These are phyloP conservation scores for Dacryopinax spathularia DNA, from an alignment of 768 basidiomycete species.

Conservation along the genomic window DNA sequence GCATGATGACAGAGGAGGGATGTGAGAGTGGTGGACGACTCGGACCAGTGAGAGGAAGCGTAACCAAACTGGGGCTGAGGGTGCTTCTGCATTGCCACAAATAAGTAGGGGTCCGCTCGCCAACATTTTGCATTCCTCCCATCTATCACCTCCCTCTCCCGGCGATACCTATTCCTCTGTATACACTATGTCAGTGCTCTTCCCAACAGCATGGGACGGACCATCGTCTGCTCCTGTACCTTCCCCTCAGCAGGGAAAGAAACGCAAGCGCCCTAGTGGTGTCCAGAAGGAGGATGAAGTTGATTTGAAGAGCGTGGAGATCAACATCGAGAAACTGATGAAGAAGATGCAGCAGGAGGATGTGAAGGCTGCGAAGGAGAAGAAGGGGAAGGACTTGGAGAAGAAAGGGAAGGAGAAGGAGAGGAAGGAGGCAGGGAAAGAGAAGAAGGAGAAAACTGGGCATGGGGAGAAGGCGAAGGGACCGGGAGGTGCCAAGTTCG, in stretches of 20 bases:
- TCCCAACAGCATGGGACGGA: constrained; percentile 6
- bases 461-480: background rate
- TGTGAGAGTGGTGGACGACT: background rate
- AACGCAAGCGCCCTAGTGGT: constrained; percentile 1
- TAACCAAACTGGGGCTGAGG: background rate
- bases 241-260: background rate
- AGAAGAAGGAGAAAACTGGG: background rate
- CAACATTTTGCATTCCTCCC: background rate
- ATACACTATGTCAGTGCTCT: background rate
- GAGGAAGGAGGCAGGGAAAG: background rate
- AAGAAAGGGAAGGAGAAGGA: background rate
- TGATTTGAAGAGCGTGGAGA: background rate
- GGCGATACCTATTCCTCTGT: background rate
- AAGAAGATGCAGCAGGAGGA: background rate
- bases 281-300: background rate
- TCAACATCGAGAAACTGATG: constrained; percentile 10
- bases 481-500: background rate
- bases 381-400: background rate
- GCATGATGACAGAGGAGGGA: background rate
- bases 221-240: background rate
- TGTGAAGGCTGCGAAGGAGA: constrained; percentile 3
- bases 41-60: background rate
- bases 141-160: background rate
- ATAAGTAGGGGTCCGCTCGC: background rate
- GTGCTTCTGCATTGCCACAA: constrained; percentile 1